Evolutionary conservation across 1,139 yeast genomes (phyloP), one percentile per base, ranked within the genome.

Genomic region (Ogataea hybrid): DNA sequence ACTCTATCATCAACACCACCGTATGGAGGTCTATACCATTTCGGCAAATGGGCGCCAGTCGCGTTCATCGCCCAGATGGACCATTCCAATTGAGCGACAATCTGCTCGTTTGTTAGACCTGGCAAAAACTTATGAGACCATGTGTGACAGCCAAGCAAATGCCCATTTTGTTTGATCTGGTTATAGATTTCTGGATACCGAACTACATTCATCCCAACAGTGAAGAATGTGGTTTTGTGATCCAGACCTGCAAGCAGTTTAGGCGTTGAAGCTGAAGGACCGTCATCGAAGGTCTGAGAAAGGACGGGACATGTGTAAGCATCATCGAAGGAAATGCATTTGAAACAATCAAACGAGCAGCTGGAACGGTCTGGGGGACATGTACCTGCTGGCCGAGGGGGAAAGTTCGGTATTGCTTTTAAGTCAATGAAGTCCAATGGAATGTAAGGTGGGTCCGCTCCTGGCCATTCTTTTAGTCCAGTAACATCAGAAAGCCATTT

Each of bases 51-150:
- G 17, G 81, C 72, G 0, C 88, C 85, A 0, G 97, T 89, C 3
- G 97, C 96, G 65, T 90, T 89, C 94, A 89, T 87, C 5, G 97
- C 96, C 97, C 97, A 90, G 29, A 89, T 80, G 2, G 95, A 84
- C 98, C 97, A 90, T 64, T 90, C 83, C 35, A 90, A 67, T 61
- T 90, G 96, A 0, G 97, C 96, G 46, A 85, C 80, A 16, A 90
- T 78, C 49, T 87, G 77, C 62, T 87, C 92, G 59, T 88, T 88
- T 14, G 79, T 63, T 44, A 90, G 69, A 1, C 81, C 66, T 1
- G 97, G 97, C 48, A 90, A 70, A 54, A 83, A 86, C 45, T 81
- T 80, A 65, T 90, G 97, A 5, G 92, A 81, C 96, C 97, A 90
- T 1, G 97, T 88, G 62, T 90, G 98, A 0, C 90, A 76, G 1